Evolutionary conservation across 2,329 filamentous ascomycete species (phyloP).

Genomic region (Colletotrichum spinosum): DNA sequence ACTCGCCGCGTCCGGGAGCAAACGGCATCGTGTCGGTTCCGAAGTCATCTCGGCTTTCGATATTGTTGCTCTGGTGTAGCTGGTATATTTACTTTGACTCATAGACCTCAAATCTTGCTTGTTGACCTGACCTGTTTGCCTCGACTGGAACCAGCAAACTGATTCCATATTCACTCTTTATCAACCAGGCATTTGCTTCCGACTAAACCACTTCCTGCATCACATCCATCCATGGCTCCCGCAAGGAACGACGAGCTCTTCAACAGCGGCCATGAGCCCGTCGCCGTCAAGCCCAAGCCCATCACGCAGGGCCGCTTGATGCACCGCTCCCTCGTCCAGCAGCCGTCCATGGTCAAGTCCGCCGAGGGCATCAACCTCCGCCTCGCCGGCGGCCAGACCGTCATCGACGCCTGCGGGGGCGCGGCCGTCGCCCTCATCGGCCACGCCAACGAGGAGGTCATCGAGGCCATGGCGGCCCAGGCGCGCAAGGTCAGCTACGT

Average conservation of each 20-base stretch:
- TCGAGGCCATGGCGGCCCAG: constrained; percentile 45
- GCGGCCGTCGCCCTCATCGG: constrained; percentile 49
- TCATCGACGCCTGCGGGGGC: constrained; percentile 51
- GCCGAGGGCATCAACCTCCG: constrained; percentile 53
- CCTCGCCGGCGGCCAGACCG: constrained; percentile 46
- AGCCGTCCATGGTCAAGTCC: constrained; percentile 52
- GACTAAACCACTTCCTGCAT: not conserved
- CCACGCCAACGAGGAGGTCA: constrained; percentile 45
- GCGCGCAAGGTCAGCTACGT: constrained; percentile 44
- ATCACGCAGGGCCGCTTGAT: constrained; percentile 41
- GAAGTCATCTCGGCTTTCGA: constrained; percentile 11
- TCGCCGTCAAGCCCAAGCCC: not conserved
- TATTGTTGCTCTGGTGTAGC: not conserved
- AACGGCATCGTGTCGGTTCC: not conserved
- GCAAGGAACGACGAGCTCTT: constrained; percentile 33
- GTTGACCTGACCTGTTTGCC: no score
- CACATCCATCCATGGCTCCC: constrained; percentile 36
- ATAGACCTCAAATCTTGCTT: not conserved
- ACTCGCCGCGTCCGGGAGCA: not conserved
- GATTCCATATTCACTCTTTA: no score
- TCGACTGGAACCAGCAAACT: no score
- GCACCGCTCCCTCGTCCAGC: constrained; percentile 48
- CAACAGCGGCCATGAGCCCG: not conserved
- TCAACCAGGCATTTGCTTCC: no score
- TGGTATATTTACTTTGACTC: constrained; percentile 11